Evolutionary conservation across 495 filamentous ascomycete species (phyloP).

Genomic region (Pyrenula massariospora): DNA sequence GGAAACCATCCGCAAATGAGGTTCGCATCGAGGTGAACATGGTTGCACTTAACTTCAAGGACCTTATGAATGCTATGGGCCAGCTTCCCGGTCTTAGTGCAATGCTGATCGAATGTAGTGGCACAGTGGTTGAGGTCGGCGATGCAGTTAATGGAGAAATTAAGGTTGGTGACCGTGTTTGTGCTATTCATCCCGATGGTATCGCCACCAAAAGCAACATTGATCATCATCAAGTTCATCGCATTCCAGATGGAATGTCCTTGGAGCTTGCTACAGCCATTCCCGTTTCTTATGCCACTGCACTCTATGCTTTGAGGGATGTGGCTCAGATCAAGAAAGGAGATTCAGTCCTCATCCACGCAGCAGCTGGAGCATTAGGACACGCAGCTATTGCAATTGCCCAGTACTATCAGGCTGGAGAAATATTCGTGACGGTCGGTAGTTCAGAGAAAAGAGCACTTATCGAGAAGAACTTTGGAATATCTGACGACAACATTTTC

Average conservation of each 20-base stretch:
- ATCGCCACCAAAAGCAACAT: background rate
- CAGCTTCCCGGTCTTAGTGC: constrained; percentile 14
- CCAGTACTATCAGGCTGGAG: constrained; percentile 38
- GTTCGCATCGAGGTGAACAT: constrained; percentile 42
- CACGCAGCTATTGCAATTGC: constrained; percentile 51
- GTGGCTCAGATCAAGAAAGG: constrained; percentile 16
- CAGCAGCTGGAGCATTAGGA: constrained; percentile 45
- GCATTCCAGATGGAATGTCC: constrained; percentile 23
- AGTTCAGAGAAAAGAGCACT: constrained; percentile 43
- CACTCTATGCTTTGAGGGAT: constrained; percentile 41
- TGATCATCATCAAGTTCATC: background rate
- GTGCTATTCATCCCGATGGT: constrained; percentile 19
- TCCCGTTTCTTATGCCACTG: constrained; percentile 45
- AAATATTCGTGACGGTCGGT: constrained; percentile 48
- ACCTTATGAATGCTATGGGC: constrained; percentile 41
- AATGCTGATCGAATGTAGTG: background rate
- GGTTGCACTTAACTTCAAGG: constrained; percentile 38
- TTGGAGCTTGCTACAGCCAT: constrained; percentile 42
- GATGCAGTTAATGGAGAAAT: constrained; percentile 12
- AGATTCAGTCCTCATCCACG: constrained; percentile 24
- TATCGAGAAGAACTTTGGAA: constrained; percentile 33
- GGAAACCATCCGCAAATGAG: constrained; percentile 22
- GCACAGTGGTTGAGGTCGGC: background rate
- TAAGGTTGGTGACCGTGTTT: constrained; percentile 41
- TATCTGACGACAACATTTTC: constrained; percentile 26